A percentile compares a stretch with the other conserved stretches of the same genome.
Evolutionary conservation across 352 stramenopile genomes (phyloP).

Genomic region (Globisporangium takayamanum): DNA sequence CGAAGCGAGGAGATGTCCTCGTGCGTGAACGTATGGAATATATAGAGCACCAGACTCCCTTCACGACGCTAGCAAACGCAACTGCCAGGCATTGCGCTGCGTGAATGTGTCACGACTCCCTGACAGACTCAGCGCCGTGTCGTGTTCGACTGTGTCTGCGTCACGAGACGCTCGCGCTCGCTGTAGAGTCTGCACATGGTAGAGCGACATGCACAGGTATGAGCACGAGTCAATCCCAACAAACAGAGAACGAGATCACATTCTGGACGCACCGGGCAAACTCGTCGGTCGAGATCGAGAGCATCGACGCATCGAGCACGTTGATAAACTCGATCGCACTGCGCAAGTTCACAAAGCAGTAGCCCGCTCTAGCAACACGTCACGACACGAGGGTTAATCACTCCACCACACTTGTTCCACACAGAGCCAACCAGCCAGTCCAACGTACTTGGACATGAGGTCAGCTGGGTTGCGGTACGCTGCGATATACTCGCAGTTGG

Average conservation of each 20-base stretch:
- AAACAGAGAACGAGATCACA: too few species aligned
- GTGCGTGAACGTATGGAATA: too few species aligned
- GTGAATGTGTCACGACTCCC: too few species aligned
- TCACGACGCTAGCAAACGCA: too few species aligned
- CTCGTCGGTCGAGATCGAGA: constrained; percentile 73
- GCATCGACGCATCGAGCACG: constrained; percentile 77
- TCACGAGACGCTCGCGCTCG: constrained; percentile 26
- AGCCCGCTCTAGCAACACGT: constrained; percentile 51
- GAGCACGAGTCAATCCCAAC: neutral
- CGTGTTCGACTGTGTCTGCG: constrained; percentile 7
- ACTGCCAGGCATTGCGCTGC: too few species aligned
- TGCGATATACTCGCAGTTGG: constrained; percentile 90
- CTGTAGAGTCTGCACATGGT: constrained; percentile 22
- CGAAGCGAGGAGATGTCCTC: too few species aligned
- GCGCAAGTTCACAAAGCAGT: constrained; percentile 90
- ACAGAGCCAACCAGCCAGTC: neutral
- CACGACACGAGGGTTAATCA: neutral
- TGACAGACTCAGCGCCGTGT: constrained; percentile 3
- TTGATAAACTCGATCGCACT: constrained; percentile 89
- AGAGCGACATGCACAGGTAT: neutral
- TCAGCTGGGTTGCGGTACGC: constrained; percentile 82
- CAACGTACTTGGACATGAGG: constrained; percentile 85
- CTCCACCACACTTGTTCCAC: too few species aligned
- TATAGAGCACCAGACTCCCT: too few species aligned
- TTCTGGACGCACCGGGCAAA: constrained; percentile 58